Evolutionary conservation across 2,329 filamentous ascomycete species (phyloP), one percentile per base, ranked within the genome.

Genomic region (Chrysosporium queenslandicum): DNA sequence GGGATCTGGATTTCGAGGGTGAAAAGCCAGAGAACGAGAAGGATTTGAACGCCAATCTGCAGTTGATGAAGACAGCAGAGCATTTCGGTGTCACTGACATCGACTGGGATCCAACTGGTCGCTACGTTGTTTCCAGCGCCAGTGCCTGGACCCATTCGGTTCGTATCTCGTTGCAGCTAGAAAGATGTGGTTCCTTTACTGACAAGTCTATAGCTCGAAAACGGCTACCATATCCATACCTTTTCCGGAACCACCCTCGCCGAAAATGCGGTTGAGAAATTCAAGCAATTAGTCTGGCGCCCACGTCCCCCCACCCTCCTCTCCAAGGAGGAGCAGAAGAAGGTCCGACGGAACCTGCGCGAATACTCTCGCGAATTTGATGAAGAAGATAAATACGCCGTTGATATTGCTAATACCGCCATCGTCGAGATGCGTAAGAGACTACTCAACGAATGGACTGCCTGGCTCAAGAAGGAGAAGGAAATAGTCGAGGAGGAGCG

Each of bases 81-180:
- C 92, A 98, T 75, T 98, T 97, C 71, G 92, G 92, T 68, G 85
- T 98, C 50, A 98, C 92, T 23, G 91, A 98, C 66, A 83, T 97
- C 46, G 91, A 97, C 67, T 98, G 92, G 92, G 92, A 98, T 66
- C 90, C 92, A 9, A 94, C 89, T 53, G 92, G 92, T 55, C 85
- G 92, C 58, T 98, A 89, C 66, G 87, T 98, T 42, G 88, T 90
- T 56, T 94, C 87, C 39, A 94, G 89, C 75, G 90, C 91, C 41
- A 92, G 86, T 65, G 83, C 87, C 48, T 98, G 92, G 90, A 96
- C 95, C 72, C 91, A 97, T 71, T 79, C 85, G 61, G 90, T 95
- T 84, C 76, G 87, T 74, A 32, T 14, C 41, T n/a, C n/a, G n/a
- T n/a, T n/a, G n/a, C n/a, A n/a, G n/a, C n/a, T n/a, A n/a, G n/a